phyloP scores from a whole-genome alignment of 73 alveolate species.

The Paramecium sonneborni region DNA sequence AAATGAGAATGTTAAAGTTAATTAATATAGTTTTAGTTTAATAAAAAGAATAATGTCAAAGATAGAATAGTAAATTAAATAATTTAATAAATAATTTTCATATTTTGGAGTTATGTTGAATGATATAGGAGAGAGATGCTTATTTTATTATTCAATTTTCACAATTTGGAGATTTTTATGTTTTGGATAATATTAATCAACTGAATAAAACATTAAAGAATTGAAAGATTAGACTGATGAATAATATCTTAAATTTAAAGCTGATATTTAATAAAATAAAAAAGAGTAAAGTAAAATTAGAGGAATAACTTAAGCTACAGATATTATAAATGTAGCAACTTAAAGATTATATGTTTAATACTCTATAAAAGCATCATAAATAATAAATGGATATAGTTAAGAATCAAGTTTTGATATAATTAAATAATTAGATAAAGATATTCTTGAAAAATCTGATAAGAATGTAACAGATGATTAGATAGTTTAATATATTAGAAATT shows the following conservation, averaged over 20 bases:
- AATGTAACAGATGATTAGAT: not conserved
- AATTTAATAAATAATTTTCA: not conserved
- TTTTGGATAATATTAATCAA: not conserved
- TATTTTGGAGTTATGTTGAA: not conserved
- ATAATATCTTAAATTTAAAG: not conserved
- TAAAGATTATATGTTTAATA: not conserved
- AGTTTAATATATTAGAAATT: not conserved
- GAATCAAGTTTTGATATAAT: not conserved
- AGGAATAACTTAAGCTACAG: not conserved
- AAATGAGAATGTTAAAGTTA: not conserved
- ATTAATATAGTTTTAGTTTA: not conserved
- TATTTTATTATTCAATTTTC: not conserved
- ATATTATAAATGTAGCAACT: not conserved
- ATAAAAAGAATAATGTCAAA: not conserved
- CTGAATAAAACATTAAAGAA: not conserved
- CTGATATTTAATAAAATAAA: not conserved
- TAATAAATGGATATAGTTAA: not conserved
- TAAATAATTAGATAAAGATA: not conserved
- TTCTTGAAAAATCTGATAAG: not conserved
- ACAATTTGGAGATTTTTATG: not conserved
- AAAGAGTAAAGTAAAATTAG: not conserved
- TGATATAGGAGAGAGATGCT: not conserved
- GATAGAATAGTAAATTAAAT: not conserved
- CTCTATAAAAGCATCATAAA: not conserved
- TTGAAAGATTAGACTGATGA: not conserved